Evolutionary conservation across 441 rosid genomes (phyloP).

Genomic region (Populus hybrid): DNA sequence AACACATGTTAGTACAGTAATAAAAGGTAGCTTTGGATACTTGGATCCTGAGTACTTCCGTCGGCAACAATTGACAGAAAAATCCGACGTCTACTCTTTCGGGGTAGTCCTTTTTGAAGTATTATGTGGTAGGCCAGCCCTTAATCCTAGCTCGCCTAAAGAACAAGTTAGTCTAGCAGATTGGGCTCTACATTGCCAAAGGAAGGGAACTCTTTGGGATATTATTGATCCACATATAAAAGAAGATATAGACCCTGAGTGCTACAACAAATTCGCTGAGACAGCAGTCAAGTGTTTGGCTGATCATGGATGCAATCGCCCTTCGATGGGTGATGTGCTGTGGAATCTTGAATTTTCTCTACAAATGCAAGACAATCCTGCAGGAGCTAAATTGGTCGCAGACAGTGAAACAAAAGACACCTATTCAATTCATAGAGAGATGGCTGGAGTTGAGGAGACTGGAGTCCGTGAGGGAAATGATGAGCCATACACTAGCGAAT

Average conservation of each 20-base stretch:
- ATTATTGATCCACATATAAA: constrained; percentile 55
- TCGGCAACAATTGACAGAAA: no score
- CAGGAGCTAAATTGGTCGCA: constrained; percentile 53
- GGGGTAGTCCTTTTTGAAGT: no score
- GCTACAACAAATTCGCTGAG: constrained; percentile 63
- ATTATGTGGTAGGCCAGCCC: no score
- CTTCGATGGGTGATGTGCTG: constrained; percentile 92
- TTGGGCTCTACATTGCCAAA: constrained; percentile 25
- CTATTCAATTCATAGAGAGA: constrained; percentile 54
- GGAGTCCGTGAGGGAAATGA: constrained; percentile 77
- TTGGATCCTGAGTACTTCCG: no score
- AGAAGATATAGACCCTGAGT: constrained; percentile 49
- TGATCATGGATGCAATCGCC: constrained; percentile 81
- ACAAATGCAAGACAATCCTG: constrained; percentile 86
- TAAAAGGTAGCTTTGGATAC: no score
- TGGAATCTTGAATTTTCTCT: constrained; percentile 93
- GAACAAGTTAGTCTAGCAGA: no score
- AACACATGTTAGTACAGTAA: no score
- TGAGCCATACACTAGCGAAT: constrained; percentile 66
- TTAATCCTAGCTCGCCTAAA: no score
- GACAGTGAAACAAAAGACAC: constrained; percentile 26
- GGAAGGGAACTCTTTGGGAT: constrained; percentile 49
- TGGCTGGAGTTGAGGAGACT: constrained; percentile 70
- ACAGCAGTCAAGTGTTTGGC: constrained; percentile 67
- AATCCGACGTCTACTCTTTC: no score